These are phyloP conservation scores for Aspergillus sclerotialis DNA, from an alignment of 2,329 filamentous ascomycete genomes.

Conservation along the genomic window DNA sequence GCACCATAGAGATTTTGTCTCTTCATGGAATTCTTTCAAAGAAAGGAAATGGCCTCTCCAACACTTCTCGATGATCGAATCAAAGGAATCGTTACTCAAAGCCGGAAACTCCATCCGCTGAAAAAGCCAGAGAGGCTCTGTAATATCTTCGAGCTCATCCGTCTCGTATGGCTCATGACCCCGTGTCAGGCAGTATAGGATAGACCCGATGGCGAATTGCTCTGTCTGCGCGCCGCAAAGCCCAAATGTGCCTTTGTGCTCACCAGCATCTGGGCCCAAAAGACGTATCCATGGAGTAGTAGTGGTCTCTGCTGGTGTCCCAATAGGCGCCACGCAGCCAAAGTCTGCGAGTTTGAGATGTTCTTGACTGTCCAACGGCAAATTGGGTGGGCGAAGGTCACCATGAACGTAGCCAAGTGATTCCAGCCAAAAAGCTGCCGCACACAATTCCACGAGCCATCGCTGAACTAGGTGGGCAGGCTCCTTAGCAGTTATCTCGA, in stretches of 20 bases:
- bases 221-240: conserved; percentile 5
- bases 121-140: conserved; percentile 1
- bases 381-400: conserved; percentile 12
- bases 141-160: conserved; percentile 2
- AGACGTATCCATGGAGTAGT: conserved; percentile 6
- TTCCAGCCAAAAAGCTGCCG: conserved; percentile 12
- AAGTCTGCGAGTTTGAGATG: conserved; percentile 13
- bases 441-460: conserved; percentile 11
- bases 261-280: conserved; percentile 4
- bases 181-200: conserved; percentile 5
- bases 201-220: conserved; percentile 8
- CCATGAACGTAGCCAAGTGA: conserved; percentile 10
- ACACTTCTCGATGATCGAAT: conserved; percentile 3
- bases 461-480: conserved; percentile 6
- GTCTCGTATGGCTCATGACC: conserved; percentile 4
- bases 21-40: conserved; percentile 1
- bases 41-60: conserved; percentile 3
- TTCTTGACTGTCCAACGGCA: conserved; percentile 10
- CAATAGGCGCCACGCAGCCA: conserved; percentile 7
- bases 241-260: conserved; percentile 5
- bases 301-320: conserved; percentile 1
- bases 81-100: conserved; percentile 1
- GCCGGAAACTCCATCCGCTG: conserved; percentile 4
- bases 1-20: conserved; percentile 1
- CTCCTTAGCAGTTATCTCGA: not conserved